Evolutionary conservation across 2,329 filamentous ascomycete species (phyloP), one percentile per base, ranked within the genome.

Genomic region (Alternaria sp.): DNA sequence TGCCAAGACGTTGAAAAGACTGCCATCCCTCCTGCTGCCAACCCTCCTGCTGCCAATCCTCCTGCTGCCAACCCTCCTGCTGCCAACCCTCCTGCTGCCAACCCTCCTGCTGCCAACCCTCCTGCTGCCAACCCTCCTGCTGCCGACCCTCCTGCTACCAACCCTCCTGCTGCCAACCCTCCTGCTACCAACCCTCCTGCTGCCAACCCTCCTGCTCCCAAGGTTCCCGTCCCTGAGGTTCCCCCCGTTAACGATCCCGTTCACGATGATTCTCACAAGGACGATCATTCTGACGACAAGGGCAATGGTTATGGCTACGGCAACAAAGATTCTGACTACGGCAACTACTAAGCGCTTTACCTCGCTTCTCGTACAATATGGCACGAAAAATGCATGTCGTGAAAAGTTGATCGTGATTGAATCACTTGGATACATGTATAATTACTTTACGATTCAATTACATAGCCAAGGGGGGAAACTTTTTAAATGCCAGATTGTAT

Each of bases 1-100:
- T 79, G 77, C 72, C 66, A 62, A 36, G 69, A 73, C 40, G 74
- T 77, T 52, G 70, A 72, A 58, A 71, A 70, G 36, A 65, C 67
- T 55, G 64, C 67, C 26, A 14, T 33, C 11, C 41, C 40, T 14
- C 14, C 56, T 34, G 5, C 46, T 29, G 34, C 48, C 11, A 17
- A 17, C 17, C 17, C 17, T 17, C 17, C 17, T 17, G 17, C 1
- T 17, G 17, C 17, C 17, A 17, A 17, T 2, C 17, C 17, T 17
- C 17, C 17, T 17, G 17, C 1, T 17, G 17, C 17, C 17, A 17
- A 17, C 17, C 17, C 17, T 17, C 17, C 17, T 17, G 17, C 1
- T 17, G 17, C 17, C 17, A 17, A 17, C 17, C 17, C 17, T 17
- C 17, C 17, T 17, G 17, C 1, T 17, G 17, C 17, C 17, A 17